Percentiles rank a stretch among this genome's conserved stretches.
Evolutionary conservation across 331 rosid species (phyloP).

Genomic region (Saraca asoca): DNA sequence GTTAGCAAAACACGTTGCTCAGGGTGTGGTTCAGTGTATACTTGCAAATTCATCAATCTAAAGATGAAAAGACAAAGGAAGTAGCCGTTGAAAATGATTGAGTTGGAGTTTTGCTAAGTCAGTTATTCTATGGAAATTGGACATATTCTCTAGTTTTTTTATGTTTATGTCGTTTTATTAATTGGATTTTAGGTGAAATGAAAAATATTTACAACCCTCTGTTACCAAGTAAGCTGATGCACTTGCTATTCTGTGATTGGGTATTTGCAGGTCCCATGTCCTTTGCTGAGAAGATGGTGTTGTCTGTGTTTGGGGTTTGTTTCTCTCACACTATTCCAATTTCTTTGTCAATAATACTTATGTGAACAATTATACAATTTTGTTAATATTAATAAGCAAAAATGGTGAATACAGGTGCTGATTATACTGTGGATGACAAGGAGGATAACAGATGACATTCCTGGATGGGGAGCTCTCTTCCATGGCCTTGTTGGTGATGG

Average conservation of each 20-base stretch:
- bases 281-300: slow-evolving; percentile 86
- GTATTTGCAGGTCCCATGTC: slow-evolving; percentile 69
- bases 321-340: not conserved
- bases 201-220: not conserved
- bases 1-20: not conserved
- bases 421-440: slow-evolving; percentile 89
- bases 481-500: slow-evolving; percentile 85
- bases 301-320: slow-evolving; percentile 68
- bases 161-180: not conserved
- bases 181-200: not conserved
- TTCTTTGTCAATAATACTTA: not conserved
- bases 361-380: not conserved
- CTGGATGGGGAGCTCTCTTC: slow-evolving; percentile 90
- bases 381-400: not conserved
- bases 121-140: not conserved
- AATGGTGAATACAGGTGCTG: slow-evolving; percentile 50
- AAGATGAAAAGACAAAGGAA: not conserved
- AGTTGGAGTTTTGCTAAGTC: not conserved
- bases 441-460: slow-evolving; percentile 77
- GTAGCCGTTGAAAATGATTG: not conserved
- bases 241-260: not conserved
- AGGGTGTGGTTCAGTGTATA: too few species aligned
- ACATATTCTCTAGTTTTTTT: not conserved
- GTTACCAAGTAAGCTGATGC: slow-evolving; percentile 6
- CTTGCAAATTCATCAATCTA: not conserved